A percentile compares a stretch with the other conserved stretches of the same genome.
These are phyloP conservation scores for Phytopythium delawarense DNA, from an alignment of 352 stramenopile species.

Conservation along the genomic window DNA sequence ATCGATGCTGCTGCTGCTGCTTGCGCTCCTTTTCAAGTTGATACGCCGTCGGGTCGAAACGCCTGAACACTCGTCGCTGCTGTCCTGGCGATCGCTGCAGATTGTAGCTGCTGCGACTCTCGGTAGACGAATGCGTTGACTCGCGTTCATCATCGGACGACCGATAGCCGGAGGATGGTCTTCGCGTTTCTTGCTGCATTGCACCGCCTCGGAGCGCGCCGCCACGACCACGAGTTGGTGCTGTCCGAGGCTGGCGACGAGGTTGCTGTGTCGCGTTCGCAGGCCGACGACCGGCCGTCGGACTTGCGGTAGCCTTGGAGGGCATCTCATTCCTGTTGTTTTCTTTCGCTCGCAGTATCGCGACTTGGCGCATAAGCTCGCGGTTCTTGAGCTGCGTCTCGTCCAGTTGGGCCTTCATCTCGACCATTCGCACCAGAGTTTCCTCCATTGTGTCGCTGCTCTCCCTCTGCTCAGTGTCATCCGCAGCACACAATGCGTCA, in stretches of 20 bases:
- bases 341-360: slow-evolving; percentile 48
- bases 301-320: not conserved
- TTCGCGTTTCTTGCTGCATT: not conserved
- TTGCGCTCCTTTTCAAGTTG: slow-evolving; percentile 69
- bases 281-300: not conserved
- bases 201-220: not conserved
- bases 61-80: slow-evolving; percentile 36
- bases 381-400: slow-evolving; percentile 73
- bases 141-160: slow-evolving; percentile 7
- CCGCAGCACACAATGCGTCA: not conserved
- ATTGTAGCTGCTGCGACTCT: slow-evolving; percentile 8
- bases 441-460: slow-evolving; percentile 48
- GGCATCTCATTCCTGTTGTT: slow-evolving; percentile 1
- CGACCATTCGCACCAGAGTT: slow-evolving; percentile 48
- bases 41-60: slow-evolving; percentile 82
- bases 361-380: slow-evolving; percentile 67
- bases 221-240: slow-evolving; percentile 10
- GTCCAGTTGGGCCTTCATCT: slow-evolving; percentile 55
- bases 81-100: slow-evolving; percentile 8
- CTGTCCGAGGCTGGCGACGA: slow-evolving; percentile 9
- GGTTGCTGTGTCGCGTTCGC: not conserved
- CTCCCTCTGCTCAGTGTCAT: slow-evolving; percentile 30
- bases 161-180: not conserved
- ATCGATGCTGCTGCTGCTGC: slow-evolving; percentile 27
- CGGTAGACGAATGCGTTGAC: slow-evolving; percentile 2